A percentile compares a stretch with the other conserved stretches of the same genome.
These are phyloP conservation scores for Calycina herbarum DNA, from an alignment of 2,329 filamentous ascomycete genomes.

Conservation along the genomic window DNA sequence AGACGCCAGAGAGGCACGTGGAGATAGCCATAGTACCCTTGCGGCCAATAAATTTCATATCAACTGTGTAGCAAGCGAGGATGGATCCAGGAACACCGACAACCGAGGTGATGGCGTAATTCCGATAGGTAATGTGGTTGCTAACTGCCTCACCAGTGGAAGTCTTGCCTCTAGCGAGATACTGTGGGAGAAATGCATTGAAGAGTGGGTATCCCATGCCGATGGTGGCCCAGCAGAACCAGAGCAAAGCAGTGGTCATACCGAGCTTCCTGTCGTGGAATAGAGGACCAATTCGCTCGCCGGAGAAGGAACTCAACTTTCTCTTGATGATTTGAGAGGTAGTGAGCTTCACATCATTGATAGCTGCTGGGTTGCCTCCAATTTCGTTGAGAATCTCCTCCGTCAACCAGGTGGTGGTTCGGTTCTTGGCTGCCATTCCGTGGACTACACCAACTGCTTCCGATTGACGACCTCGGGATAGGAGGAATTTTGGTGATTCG, in stretches of 20 bases:
- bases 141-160: conserved; percentile 40
- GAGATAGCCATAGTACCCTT: conserved; percentile 70
- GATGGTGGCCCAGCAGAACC: conserved; percentile 81
- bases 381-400: conserved; percentile 64
- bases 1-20: conserved; percentile 67
- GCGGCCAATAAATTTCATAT: conserved; percentile 65
- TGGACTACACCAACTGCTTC: conserved; percentile 81
- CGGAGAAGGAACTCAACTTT: conserved; percentile 66
- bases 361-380: conserved; percentile 40
- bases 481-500: conserved; percentile 82
- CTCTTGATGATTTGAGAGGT: conserved; percentile 25
- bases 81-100: conserved; percentile 76
- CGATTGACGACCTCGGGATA: conserved; percentile 72
- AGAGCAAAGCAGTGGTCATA: conserved; percentile 57
- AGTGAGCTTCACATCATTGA: conserved; percentile 18
- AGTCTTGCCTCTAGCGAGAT: conserved; percentile 61
- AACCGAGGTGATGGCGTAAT: conserved; percentile 78
- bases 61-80: conserved; percentile 71
- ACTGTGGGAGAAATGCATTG: conserved; percentile 88
- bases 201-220: conserved; percentile 87
- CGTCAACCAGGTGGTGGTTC: conserved; percentile 71
- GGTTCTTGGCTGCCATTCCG: conserved; percentile 73
- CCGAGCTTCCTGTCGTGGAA: conserved; percentile 56
- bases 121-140: conserved; percentile 62
- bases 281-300: conserved; percentile 65